phyloP scores from a whole-genome alignment of 1,284 basidiomycete species.

The Sparassis latifolia region DNA sequence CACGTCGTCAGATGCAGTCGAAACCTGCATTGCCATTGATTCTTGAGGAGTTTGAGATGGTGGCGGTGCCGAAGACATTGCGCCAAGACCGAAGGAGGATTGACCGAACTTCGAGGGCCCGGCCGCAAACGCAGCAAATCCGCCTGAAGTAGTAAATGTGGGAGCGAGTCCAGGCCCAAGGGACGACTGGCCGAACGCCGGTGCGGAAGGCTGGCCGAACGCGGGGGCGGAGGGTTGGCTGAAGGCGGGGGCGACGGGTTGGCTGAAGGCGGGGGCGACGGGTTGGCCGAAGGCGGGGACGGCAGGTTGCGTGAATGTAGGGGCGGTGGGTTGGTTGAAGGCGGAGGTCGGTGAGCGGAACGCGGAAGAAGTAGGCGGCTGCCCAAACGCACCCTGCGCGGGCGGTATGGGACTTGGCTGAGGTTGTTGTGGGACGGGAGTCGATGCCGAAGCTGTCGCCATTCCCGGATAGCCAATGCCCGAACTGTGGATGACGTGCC shows the following conservation, averaged over 20 bases:
- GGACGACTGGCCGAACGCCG: conserved; percentile 10
- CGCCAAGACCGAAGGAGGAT: conserved; percentile 4
- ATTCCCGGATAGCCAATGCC: conserved; percentile 51
- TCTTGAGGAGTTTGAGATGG: not conserved
- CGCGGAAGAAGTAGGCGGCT: conserved; percentile 2
- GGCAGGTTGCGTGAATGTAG: not conserved
- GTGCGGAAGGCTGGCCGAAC: conserved; percentile 10
- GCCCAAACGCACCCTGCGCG: not conserved
- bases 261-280: not conserved
- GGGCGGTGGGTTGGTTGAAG: not conserved
- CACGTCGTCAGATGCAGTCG: conserved; percentile 20
- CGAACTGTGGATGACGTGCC: conserved; percentile 61
- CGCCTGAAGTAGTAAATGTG: conserved; percentile 4
- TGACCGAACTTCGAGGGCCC: conserved; percentile 29
- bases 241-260: conserved; percentile 3
- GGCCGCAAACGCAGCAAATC: conserved; percentile 27
- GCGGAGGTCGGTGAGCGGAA: conserved; percentile 4
- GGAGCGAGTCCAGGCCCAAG: conserved; percentile 10
- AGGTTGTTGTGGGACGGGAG: conserved; percentile 5
- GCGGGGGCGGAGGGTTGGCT: conserved; percentile 9
- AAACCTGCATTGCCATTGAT: not conserved
- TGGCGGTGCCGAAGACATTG: not conserved
- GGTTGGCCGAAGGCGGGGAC: not conserved
- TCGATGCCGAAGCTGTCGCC: conserved; percentile 20
- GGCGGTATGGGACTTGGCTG: conserved; percentile 2